Base-by-base conservation (phyloP, 106 monocot genomes). In the Dendrobium huoshanense region DNA sequence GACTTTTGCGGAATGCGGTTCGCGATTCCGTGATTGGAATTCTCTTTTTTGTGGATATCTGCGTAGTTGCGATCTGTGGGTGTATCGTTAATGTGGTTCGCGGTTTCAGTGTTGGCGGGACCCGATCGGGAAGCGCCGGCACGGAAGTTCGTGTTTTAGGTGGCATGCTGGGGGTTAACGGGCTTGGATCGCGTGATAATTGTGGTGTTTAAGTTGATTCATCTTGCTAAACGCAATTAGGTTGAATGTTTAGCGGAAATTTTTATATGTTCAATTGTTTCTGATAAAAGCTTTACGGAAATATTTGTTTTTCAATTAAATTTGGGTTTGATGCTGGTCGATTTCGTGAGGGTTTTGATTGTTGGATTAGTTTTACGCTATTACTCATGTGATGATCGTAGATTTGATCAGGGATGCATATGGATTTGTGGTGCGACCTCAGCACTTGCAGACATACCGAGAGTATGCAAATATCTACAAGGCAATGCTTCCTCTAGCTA, bases 401-500 rank as follows among this genome's bases (percentile, higher is more conserved):
- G 45, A 73, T 83, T 74, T 87, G 83, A 79, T 70, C 86, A 97
- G 97, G 91, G 97, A 97, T 89, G 97, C 92, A 33, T 97, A 97
- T 91, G 97, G 97, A 22, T 97, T 97, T 87, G 90, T 89, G 1
- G 92, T 97, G 81, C 84, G 97, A 81, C 97, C 97, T 82, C 97
- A 97, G 82, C 92, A 97, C 85, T 86, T 97, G 85, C 97, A 97
- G 89, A 89, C 90, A 85, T 97, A 94, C 73, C 79, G 86, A 79
- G 98, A 99, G 80, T 99, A 99, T 77, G 91, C 91, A 22, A 88
- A 88, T 73, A 99, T 99, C 67, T 99, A 99, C 84, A 91, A 99
- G 98, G 98, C 83, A 90, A 81, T 82, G 33, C 59, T 83, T 70
- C 33, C 33, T 70, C 11, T 33, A 20, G 27, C 11, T 43, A 19